Evolutionary conservation across 495 filamentous ascomycete genomes (phyloP).

Genomic region (Penicillium desertorum): DNA sequence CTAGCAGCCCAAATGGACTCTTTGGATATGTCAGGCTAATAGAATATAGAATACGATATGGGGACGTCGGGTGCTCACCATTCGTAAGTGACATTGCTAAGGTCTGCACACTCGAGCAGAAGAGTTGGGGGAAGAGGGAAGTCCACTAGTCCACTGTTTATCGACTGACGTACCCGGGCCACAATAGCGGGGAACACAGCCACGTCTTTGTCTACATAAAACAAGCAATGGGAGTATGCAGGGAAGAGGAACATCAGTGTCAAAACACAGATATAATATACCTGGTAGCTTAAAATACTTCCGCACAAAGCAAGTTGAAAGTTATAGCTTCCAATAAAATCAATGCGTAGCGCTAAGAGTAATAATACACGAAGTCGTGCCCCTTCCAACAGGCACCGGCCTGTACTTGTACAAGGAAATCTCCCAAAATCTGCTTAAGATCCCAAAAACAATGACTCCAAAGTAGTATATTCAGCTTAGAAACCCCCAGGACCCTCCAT

Average conservation of each 20-base stretch:
- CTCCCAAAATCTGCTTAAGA: not conserved
- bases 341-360: slow-evolving; percentile 25
- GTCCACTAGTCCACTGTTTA: slow-evolving; percentile 21
- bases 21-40: slow-evolving; percentile 29
- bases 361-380: slow-evolving; percentile 28
- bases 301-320: not conserved
- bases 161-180: slow-evolving; percentile 31
- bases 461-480: not conserved
- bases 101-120: slow-evolving; percentile 5
- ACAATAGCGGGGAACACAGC: slow-evolving; percentile 21
- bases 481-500: slow-evolving; percentile 24
- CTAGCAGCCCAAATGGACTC: slow-evolving; percentile 72
- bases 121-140: slow-evolving; percentile 5
- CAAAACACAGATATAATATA: not conserved
- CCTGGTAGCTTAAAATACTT: not conserved
- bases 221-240: not conserved
- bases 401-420: slow-evolving; percentile 24
- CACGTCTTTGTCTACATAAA: slow-evolving; percentile 5
- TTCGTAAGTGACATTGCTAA: slow-evolving; percentile 47
- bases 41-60: not conserved
- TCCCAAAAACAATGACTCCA: slow-evolving; percentile 1
- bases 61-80: slow-evolving; percentile 25
- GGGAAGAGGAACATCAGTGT: not conserved
- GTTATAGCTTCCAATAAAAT: slow-evolving; percentile 7
- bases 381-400: slow-evolving; percentile 10